Conservation (phyloP, 352 stramenopile genomes). For the Pseudoperonospora humuli region DNA sequence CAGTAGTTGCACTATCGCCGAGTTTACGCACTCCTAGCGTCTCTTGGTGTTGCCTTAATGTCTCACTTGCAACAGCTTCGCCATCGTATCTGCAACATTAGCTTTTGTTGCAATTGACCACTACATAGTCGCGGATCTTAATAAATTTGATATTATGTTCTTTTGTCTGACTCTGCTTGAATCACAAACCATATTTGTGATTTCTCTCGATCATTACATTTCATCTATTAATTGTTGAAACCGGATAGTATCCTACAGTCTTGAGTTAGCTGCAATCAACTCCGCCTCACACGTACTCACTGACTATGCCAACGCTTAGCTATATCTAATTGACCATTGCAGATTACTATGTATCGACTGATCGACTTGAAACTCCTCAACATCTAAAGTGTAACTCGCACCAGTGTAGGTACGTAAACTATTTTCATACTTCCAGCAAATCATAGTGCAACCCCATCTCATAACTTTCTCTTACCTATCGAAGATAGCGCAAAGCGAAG, state of each 20-base stretch:
- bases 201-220: constrained; percentile 4
- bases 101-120: no score
- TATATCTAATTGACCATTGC: constrained; percentile 7
- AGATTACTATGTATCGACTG: constrained; percentile 6
- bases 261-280: constrained; percentile 6
- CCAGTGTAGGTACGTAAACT: constrained; percentile 12
- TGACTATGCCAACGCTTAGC: constrained; percentile 9
- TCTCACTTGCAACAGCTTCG: no score
- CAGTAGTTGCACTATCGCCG: no score
- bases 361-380: constrained; percentile 4
- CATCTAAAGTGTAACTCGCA: constrained; percentile 6
- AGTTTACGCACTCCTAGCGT: no score
- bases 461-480: constrained; percentile 2
- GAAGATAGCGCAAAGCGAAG: no score
- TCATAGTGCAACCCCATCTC: constrained; percentile 9
- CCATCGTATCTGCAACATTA: no score
- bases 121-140: no score
- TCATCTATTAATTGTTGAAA: constrained; percentile 10
- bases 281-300: constrained; percentile 8
- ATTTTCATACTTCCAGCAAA: constrained; percentile 10
- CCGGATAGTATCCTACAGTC: constrained; percentile 1
- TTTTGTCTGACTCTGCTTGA: no score
- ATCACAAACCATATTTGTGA: constrained; percentile 2
- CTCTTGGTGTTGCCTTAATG: no score
- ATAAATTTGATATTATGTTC: no score